Evolutionary conservation across 1,139 yeast species (phyloP).

Genomic region (Debaryomyces fabryi): DNA sequence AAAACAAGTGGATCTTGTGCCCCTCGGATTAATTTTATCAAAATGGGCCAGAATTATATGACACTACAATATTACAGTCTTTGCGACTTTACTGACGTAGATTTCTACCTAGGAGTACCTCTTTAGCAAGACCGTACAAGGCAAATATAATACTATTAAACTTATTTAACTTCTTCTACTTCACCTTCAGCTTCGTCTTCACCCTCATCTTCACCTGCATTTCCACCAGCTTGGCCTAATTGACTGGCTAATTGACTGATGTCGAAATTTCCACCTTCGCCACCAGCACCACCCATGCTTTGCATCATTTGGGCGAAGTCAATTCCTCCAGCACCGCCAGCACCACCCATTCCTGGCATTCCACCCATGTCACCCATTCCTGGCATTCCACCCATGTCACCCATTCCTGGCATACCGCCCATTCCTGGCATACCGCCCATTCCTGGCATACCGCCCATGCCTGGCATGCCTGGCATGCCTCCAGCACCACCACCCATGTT

Average conservation of each 20-base stretch:
- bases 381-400: slow-evolving; percentile 34
- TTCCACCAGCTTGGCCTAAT: slow-evolving; percentile 46
- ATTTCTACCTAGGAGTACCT: background rate
- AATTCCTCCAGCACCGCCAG: slow-evolving; percentile 21
- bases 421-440: slow-evolving; percentile 20
- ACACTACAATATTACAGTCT: background rate
- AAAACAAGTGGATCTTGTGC: slow-evolving; percentile 7
- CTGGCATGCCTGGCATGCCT: slow-evolving; percentile 27
- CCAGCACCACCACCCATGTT: slow-evolving; percentile 29
- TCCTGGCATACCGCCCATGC: slow-evolving; percentile 12
- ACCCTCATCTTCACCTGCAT: slow-evolving; percentile 25
- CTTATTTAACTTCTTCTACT: slow-evolving; percentile 23
- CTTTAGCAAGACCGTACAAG: background rate
- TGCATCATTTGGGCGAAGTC: slow-evolving; percentile 26
- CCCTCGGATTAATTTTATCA: slow-evolving; percentile 14
- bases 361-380: slow-evolving; percentile 13
- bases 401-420: slow-evolving; percentile 17
- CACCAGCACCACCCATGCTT: slow-evolving; percentile 29
- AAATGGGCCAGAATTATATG: slow-evolving; percentile 14
- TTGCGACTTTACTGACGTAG: background rate
- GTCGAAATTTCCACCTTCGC: slow-evolving; percentile 37
- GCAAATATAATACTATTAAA: slow-evolving; percentile 3
- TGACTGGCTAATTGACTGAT: slow-evolving; percentile 46
- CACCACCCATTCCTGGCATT: slow-evolving; percentile 23
- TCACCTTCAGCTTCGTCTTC: slow-evolving; percentile 31